Evolutionary conservation across 768 basidiomycete species (phyloP).

Genomic region (Rhodotorula babjevae): DNA sequence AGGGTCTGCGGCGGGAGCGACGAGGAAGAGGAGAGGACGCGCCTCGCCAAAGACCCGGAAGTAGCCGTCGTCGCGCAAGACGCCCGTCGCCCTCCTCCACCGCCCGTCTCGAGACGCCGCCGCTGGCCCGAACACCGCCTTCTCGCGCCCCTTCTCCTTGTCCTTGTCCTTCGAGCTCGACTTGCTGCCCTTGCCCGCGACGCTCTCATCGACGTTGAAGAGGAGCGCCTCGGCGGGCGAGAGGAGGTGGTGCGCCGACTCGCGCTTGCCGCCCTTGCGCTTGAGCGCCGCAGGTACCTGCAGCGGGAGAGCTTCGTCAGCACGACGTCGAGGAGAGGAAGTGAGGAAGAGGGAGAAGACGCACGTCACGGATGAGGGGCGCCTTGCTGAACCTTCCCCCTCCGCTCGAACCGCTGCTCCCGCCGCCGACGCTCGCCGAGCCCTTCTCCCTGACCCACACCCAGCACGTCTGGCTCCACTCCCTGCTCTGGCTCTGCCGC

Average conservation of each 20-base stretch:
- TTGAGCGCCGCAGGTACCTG: constrained; percentile 37
- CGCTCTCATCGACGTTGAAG: constrained; percentile 22
- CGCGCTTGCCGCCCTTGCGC: constrained; percentile 30
- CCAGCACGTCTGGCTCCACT: constrained; percentile 39
- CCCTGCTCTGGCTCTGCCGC: constrained; percentile 30
- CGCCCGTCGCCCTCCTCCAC: constrained; percentile 25
- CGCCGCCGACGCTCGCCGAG: background rate
- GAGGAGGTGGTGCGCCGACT: constrained; percentile 35
- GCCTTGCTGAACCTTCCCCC: constrained; percentile 31
- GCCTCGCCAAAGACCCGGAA: constrained; percentile 34
- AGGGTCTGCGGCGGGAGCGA: too few relatives aligned
- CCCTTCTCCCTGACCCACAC: constrained; percentile 14
- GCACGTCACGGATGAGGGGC: constrained; percentile 25
- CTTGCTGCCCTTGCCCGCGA: constrained; percentile 1
- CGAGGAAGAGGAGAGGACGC: background rate
- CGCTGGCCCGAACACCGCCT: background rate
- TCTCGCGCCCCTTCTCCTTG: constrained; percentile 24
- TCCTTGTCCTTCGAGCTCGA: constrained; percentile 18
- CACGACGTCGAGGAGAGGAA: background rate
- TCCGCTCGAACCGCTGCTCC: background rate
- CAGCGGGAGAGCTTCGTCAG: background rate
- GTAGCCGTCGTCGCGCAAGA: constrained; percentile 34
- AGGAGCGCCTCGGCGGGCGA: constrained; percentile 29
- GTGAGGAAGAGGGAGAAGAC: background rate
- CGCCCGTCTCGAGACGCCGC: constrained; percentile 14